phyloP scores from a whole-genome alignment of 768 basidiomycete genomes.

The Suillus spraguei region DNA sequence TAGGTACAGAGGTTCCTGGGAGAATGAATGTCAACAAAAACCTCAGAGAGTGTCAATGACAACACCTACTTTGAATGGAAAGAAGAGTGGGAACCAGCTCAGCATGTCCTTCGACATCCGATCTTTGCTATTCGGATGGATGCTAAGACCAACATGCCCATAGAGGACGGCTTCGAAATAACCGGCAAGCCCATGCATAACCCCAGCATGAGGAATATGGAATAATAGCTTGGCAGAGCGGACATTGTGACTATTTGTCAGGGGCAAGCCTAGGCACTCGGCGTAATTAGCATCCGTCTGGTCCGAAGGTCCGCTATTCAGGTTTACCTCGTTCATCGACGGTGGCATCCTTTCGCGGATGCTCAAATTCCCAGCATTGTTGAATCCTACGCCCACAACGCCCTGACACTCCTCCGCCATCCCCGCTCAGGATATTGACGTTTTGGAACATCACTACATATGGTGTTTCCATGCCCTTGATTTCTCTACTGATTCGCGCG shows the following conservation, averaged over 20 bases:
- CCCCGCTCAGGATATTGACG: slow-evolving; percentile 84
- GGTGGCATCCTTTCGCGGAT: slow-evolving; percentile 81
- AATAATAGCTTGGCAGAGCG: slow-evolving; percentile 86
- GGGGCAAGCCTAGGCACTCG: slow-evolving; percentile 67
- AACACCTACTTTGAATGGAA: slow-evolving; percentile 80
- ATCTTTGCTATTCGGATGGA: slow-evolving; percentile 89
- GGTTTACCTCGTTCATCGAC: slow-evolving; percentile 67
- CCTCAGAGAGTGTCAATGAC: slow-evolving; percentile 11
- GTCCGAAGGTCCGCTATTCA: background rate
- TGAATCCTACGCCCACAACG: slow-evolving; percentile 85
- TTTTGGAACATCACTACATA: slow-evolving; percentile 99
- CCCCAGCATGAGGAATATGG: slow-evolving; percentile 92
- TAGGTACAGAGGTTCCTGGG: slow-evolving; percentile 89
- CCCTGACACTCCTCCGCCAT: slow-evolving; percentile 60
- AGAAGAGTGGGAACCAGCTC: slow-evolving; percentile 98
- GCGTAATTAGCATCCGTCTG: slow-evolving; percentile 17
- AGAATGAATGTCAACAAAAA: background rate
- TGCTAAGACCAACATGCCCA: slow-evolving; percentile 86
- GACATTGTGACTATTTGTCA: slow-evolving; percentile 96
- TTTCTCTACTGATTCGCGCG: slow-evolving; percentile 63
- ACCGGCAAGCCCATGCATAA: slow-evolving; percentile 92
- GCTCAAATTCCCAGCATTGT: slow-evolving; percentile 97
- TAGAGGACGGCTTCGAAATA: slow-evolving; percentile 97
- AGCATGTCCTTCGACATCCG: slow-evolving; percentile 94
- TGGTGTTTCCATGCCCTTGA: slow-evolving; percentile 87